Base-by-base conservation (phyloP, 495 filamentous ascomycete genomes). In the Lophiotrema nucula region DNA sequence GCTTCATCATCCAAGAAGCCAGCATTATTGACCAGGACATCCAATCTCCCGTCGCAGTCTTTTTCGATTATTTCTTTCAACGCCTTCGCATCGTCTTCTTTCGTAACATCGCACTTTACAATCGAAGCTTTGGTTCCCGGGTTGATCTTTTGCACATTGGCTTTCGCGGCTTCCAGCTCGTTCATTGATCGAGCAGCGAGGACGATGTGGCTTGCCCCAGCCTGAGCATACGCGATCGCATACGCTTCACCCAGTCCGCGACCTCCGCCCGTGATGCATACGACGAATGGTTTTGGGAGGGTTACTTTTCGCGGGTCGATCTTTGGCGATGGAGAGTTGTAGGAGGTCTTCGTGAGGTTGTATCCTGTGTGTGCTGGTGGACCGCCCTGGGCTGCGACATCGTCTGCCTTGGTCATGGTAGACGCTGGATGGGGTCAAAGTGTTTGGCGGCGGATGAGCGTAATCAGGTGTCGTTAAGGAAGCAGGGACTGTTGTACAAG, bases 21-120 rank as follows among this genome's bases (percentile, higher is more conserved):
- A 8, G 56, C 25, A 18, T 54, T 53, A 21, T 60, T 60, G 4
- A 53, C 31, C 8, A 53, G 25, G 18, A 60, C 41, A 22, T 60
- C 56, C 3, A 60, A 41, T 18, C 38, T n/a, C 15, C 39, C 42
- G 38, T 41, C 48, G 10, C 5, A 15, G 2, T 55, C 52, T 12
- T 27, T 42, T 4, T 45, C n/a, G 19, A 55, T 55, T 10, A 24
- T 18, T 23, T 25, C 19, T 19, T 43, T 42, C 8, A 55, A 25
- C 25, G 16, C 24, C 26, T 24, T 13, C 4, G 33, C 38, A 19
- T 44, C 38, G 38, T 1, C 12, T 39, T 52, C 48, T 2, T 11
- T 22, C 4, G 48, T 52, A 1, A 52, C 31, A 31, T 52, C 48
- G 48, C 48, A 52, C 24, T 39, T 21, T 3, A 52, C 48, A 10